Conservation (phyloP, 805 yeast genomes). For the Ogataea glucozyma region DNA sequence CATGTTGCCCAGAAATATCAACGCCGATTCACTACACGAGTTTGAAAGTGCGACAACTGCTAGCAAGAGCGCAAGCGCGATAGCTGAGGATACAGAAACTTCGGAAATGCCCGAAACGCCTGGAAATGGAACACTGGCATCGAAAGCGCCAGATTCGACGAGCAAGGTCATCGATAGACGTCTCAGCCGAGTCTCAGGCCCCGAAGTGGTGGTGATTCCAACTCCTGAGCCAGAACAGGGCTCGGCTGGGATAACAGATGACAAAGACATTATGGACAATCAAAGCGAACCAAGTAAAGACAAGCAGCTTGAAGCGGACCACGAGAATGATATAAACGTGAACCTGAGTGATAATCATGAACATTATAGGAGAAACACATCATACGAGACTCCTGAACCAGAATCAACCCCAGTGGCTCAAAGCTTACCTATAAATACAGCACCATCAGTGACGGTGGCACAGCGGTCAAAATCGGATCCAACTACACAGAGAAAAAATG, state of each 20-base stretch:
- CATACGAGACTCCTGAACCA: constrained; percentile 1
- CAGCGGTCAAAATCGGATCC: constrained; percentile 6
- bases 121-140: neutral
- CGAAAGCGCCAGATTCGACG: constrained; percentile 1
- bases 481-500: neutral
- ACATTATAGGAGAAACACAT: neutral
- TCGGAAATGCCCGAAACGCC: neutral
- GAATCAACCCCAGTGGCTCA: neutral
- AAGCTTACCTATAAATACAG: neutral
- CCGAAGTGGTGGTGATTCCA: constrained; percentile 13
- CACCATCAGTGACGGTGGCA: neutral
- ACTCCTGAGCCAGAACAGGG: constrained; percentile 17
- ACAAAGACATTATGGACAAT: no score
- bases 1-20: neutral
- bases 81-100: neutral
- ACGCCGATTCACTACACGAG: neutral
- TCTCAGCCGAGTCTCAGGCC: constrained; percentile 1
- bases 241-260: neutral
- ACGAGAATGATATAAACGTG: no score
- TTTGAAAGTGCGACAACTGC: neutral
- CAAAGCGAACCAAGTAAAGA: no score
- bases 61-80: neutral
- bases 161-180: neutral
- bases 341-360: no score
- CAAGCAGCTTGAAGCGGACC: no score